Evolutionary conservation across 2,329 filamentous ascomycete species (phyloP).

Genomic region (Aspergillus chevalieri): DNA sequence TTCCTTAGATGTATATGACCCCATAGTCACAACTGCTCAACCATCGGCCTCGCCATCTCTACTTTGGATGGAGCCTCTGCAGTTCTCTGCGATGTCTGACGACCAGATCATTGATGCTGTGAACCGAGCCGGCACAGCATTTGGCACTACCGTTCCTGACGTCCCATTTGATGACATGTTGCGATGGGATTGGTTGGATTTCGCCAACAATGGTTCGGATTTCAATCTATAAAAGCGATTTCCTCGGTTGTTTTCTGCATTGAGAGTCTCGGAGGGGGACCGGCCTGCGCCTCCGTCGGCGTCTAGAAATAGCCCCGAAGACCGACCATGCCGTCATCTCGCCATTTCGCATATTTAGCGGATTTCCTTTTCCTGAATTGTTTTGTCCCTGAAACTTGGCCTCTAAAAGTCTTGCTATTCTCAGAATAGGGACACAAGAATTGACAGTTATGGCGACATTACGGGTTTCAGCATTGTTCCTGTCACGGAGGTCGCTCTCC

Average conservation of each 20-base stretch:
- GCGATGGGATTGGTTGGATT: slow-evolving; percentile 54
- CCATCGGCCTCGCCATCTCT: slow-evolving; percentile 23
- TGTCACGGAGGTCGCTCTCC: slow-evolving; percentile 19
- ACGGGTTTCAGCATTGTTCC: slow-evolving; percentile 17
- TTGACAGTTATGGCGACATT: slow-evolving; percentile 18
- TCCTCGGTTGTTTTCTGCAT: not conserved
- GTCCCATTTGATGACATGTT: slow-evolving; percentile 56
- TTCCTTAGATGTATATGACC: slow-evolving; percentile 12
- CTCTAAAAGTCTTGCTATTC: slow-evolving; percentile 1
- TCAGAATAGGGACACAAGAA: not conserved
- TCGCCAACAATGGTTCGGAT: slow-evolving; percentile 20
- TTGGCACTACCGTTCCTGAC: slow-evolving; percentile 51
- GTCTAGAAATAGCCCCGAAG: slow-evolving; percentile 24
- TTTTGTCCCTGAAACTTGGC: slow-evolving; percentile 1
- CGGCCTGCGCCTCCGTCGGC: slow-evolving; percentile 15
- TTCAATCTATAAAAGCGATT: slow-evolving; percentile 16
- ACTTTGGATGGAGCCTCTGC: slow-evolving; percentile 48
- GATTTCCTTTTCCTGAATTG: not conserved
- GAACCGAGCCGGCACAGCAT: slow-evolving; percentile 56
- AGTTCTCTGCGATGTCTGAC: slow-evolving; percentile 65
- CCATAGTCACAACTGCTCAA: slow-evolving; percentile 17
- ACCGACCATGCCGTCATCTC: slow-evolving; percentile 10
- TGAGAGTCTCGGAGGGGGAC: not conserved
- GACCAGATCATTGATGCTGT: slow-evolving; percentile 62
- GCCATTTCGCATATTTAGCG: slow-evolving; percentile 9